Evolutionary conservation across 2,329 filamentous ascomycete genomes (phyloP).

Genomic region (Myriosclerotinia duriaeana): DNA sequence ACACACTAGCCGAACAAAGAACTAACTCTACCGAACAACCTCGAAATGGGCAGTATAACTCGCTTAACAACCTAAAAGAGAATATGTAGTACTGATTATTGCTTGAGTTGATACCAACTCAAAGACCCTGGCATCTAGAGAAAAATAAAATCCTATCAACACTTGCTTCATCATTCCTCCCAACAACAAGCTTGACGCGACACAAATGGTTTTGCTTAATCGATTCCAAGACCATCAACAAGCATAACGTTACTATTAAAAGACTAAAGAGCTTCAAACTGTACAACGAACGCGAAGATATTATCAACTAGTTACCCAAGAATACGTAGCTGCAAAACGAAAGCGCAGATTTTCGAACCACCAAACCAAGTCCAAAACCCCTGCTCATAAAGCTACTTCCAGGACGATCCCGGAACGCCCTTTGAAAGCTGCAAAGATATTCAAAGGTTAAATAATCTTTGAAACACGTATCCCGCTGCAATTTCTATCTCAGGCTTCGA

Average conservation of each 20-base stretch:
- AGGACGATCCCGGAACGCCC: background rate
- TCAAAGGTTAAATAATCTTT: background rate
- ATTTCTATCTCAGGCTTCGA: background rate
- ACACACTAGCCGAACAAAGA: background rate
- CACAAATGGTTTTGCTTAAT: background rate
- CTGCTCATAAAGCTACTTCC: background rate
- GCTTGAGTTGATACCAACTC: background rate
- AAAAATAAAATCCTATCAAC: too few species aligned
- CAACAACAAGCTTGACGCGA: background rate
- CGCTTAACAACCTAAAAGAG: background rate
- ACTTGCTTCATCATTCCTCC: background rate
- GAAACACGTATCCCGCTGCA: background rate
- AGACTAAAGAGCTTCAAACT: background rate
- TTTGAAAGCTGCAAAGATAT: background rate
- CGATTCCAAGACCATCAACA: background rate
- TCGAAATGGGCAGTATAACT: background rate
- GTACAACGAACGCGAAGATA: background rate
- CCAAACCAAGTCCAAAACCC: background rate
- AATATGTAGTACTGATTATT: background rate
- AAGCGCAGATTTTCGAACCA: background rate
- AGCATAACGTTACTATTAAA: too few species aligned
- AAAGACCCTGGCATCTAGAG: background rate
- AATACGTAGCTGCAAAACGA: background rate
- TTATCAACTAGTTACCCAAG: background rate
- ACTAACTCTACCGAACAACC: background rate